Percentiles rank a stretch among this genome's conserved stretches.
Evolutionary conservation across 768 basidiomycete species (phyloP).

Genomic region (Lactarius psammicola): DNA sequence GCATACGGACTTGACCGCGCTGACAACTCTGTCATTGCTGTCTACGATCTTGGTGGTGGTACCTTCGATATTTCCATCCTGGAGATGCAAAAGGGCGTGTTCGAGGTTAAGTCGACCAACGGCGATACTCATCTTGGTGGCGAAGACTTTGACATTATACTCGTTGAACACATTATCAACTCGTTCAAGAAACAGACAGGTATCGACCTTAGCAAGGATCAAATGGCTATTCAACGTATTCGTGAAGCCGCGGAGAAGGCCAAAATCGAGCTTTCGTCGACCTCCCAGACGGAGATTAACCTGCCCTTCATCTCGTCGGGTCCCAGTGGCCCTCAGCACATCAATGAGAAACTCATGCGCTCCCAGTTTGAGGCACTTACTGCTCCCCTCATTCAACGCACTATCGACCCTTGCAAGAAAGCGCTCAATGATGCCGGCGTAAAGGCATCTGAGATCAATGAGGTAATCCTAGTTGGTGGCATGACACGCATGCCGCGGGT

Average conservation of each 20-base stretch:
- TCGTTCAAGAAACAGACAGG: slow-evolving; percentile 96
- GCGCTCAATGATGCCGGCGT: slow-evolving; percentile 91
- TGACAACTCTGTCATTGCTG: slow-evolving; percentile 86
- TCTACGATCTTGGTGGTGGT: slow-evolving; percentile 97
- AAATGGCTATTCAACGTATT: too few species aligned
- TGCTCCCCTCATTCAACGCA: slow-evolving; percentile 77
- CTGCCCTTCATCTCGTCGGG: slow-evolving; percentile 98
- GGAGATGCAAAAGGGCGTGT: slow-evolving; percentile 99
- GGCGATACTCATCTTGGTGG: slow-evolving; percentile 96
- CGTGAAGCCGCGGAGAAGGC: slow-evolving; percentile 99
- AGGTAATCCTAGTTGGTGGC: slow-evolving; percentile 97
- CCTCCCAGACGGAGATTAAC: slow-evolving; percentile 95
- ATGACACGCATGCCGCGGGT: slow-evolving; percentile 99
- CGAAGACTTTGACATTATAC: slow-evolving; percentile 93
- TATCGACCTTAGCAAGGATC: slow-evolving; percentile 76
- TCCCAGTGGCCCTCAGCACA: slow-evolving; percentile 93
- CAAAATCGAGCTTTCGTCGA: slow-evolving; percentile 96
- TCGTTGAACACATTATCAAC: slow-evolving; percentile 80
- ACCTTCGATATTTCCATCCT: slow-evolving; percentile 99
- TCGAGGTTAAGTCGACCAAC: slow-evolving; percentile 99
- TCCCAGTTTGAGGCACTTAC: slow-evolving; percentile 90
- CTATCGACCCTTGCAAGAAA: slow-evolving; percentile 96
- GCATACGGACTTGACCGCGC: slow-evolving; percentile 92
- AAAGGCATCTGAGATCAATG: slow-evolving; percentile 89
- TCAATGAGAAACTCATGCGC: slow-evolving; percentile 87